phyloP scores from a whole-genome alignment of 1,284 basidiomycete genomes.

The Amylostereum areolatum region DNA sequence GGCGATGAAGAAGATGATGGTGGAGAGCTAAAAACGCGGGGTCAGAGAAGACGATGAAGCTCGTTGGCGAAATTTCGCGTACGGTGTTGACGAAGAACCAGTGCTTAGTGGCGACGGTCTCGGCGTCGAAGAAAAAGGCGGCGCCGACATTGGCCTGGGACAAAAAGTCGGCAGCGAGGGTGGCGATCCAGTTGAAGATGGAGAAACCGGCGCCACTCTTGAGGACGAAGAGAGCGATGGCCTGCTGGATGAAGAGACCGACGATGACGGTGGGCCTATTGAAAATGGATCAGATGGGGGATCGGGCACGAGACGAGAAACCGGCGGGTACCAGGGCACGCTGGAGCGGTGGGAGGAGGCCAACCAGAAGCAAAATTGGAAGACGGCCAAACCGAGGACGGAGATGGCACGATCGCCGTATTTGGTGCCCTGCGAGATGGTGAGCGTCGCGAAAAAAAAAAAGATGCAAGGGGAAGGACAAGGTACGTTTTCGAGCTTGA shows the following conservation, averaged over 20 bases:
- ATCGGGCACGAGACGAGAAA: neutral
- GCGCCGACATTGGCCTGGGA: conserved; percentile 58
- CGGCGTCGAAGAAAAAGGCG: conserved; percentile 71
- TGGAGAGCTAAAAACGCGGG: conserved; percentile 36
- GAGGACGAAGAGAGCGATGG: conserved; percentile 80
- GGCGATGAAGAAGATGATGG: conserved; percentile 85
- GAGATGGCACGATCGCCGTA: conserved; percentile 78
- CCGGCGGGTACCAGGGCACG: conserved; percentile 54
- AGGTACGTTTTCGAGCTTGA: conserved; percentile 53
- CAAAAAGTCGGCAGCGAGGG: conserved; percentile 69
- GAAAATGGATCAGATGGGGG: conserved; percentile 5
- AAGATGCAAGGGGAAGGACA: no score
- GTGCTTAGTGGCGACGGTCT: conserved; percentile 47
- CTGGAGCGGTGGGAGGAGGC: conserved; percentile 53
- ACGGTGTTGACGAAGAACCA: conserved; percentile 83
- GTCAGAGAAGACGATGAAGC: conserved; percentile 6
- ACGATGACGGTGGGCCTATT: conserved; percentile 76
- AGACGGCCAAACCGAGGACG: conserved; percentile 72
- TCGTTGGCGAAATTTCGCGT: conserved; percentile 16
- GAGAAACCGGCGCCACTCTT: conserved; percentile 76
- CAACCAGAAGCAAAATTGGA: conserved; percentile 68
- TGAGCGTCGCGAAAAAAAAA: no score
- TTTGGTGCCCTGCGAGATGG: conserved; percentile 42
- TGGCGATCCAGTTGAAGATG: conserved; percentile 78
- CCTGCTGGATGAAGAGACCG: conserved; percentile 80